Evolutionary conservation across 331 rosid species (phyloP).

Genomic region (Malus hybrid): DNA sequence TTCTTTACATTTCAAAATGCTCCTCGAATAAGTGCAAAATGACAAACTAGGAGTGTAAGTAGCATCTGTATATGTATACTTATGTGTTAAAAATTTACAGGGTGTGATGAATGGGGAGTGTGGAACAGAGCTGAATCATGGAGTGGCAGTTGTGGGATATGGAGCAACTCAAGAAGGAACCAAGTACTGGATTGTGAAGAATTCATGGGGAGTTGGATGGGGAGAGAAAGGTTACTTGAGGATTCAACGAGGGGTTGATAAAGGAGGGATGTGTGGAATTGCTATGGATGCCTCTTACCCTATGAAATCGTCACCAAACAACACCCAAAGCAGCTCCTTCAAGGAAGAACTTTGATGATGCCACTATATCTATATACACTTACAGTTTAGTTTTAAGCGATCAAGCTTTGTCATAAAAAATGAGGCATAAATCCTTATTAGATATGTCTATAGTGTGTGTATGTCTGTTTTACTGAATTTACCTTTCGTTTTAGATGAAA

Average conservation of each 20-base stretch:
- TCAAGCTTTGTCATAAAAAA: background rate
- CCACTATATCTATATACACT: background rate
- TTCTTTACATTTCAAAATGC: no score
- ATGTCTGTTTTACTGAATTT: background rate
- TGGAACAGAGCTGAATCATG: slow-evolving; percentile 66
- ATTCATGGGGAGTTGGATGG: slow-evolving; percentile 77
- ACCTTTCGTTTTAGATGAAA: background rate
- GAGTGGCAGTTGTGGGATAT: slow-evolving; percentile 73
- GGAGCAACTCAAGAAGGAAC: slow-evolving; percentile 59
- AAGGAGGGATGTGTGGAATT: slow-evolving; percentile 66
- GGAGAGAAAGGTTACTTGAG: slow-evolving; percentile 71
- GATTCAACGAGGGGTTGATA: slow-evolving; percentile 37
- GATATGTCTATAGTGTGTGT: background rate
- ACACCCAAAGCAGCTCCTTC: slow-evolving; percentile 18
- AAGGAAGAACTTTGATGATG: slow-evolving; percentile 46
- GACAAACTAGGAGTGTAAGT: no score
- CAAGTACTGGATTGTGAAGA: slow-evolving; percentile 67
- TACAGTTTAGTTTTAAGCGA: background rate
- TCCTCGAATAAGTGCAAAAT: no score
- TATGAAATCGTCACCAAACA: slow-evolving; percentile 34
- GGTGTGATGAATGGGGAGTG: slow-evolving; percentile 68
- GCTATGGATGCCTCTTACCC: slow-evolving; percentile 80
- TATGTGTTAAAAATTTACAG: slow-evolving; percentile 9
- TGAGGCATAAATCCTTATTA: background rate
- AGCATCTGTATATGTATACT: no score